A percentile compares a stretch with the other conserved stretches of the same genome.
Conservation (phyloP, 108 stramenopile genomes). For the Seminavis robusta region DNA sequence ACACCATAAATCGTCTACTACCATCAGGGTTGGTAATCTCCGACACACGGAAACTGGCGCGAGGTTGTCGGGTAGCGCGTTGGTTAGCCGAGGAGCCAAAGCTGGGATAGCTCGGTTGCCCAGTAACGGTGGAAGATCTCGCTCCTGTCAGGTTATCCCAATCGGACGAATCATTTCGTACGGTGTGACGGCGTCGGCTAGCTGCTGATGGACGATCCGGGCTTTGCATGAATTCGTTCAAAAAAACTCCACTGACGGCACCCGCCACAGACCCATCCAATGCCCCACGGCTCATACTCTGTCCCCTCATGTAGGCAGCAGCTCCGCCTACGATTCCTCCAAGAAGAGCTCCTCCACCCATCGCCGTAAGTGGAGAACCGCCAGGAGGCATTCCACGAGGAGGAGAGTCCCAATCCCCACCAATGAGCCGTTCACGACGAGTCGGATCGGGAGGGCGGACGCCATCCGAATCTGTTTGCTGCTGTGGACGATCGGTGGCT, state of each 20-base stretch:
- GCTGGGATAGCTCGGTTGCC: conserved; percentile 7
- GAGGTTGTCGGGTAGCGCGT: neutral
- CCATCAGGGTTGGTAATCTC: neutral
- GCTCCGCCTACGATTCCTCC: conserved; percentile 38
- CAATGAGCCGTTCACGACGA: conserved; percentile 15
- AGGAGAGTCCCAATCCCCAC: neutral
- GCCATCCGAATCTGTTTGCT: too few species aligned
- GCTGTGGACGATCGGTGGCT: too few species aligned
- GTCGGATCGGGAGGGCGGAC: conserved; percentile 25
- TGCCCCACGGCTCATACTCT: conserved; percentile 13
- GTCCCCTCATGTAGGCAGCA: conserved; percentile 20
- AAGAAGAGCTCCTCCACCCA: conserved; percentile 32
- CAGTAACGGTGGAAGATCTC: conserved; percentile 11
- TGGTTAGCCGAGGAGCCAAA: too few species aligned
- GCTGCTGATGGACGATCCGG: too few species aligned
- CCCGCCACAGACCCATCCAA: conserved; percentile 39
- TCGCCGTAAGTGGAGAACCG: conserved; percentile 2
- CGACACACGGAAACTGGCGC: neutral
- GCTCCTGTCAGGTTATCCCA: neutral
- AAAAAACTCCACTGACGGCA: conserved; percentile 37
- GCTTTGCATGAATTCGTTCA: conserved; percentile 16
- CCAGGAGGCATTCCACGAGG: neutral
- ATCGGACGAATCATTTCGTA: neutral
- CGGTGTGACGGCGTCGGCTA: neutral
- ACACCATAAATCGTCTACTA: neutral